These are phyloP conservation scores for Acanthamoeba lenticulata DNA, from an alignment of 208 protist genomes.

Conservation along the genomic window DNA sequence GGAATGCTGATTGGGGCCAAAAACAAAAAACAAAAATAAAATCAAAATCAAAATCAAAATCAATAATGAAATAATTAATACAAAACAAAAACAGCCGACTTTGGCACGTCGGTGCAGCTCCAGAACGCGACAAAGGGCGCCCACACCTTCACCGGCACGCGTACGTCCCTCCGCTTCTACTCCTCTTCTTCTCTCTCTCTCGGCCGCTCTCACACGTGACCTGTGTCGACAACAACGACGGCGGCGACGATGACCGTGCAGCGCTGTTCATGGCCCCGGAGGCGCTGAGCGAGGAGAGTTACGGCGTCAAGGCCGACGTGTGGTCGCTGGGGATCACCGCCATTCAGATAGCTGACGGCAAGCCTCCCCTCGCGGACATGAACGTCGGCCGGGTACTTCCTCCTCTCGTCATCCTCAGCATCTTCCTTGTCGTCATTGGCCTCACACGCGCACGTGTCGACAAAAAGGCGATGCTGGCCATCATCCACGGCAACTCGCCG, in stretches of 20 bases:
- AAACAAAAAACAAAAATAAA: too few relatives aligned
- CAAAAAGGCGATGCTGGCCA: conserved; percentile 46
- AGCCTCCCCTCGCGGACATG: conserved; percentile 62
- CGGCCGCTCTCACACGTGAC: not conserved
- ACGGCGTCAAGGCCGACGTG: conserved; percentile 57
- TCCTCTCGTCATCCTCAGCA: not conserved
- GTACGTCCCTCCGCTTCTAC: not conserved
- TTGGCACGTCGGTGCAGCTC: conserved; percentile 59
- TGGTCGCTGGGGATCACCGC: conserved; percentile 68
- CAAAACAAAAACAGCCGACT: too few relatives aligned
- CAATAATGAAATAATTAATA: too few relatives aligned
- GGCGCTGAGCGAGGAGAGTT: conserved; percentile 56
- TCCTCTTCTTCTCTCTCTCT: not conserved
- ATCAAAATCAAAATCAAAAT: too few relatives aligned
- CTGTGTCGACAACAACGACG: too few relatives aligned
- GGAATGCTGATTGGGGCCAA: too few relatives aligned
- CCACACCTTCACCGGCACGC: conserved; percentile 49
- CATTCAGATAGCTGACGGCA: conserved; percentile 69
- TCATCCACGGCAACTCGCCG: conserved; percentile 56
- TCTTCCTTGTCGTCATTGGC: not conserved
- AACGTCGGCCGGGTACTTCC: conserved; percentile 44
- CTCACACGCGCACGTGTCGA: too few relatives aligned
- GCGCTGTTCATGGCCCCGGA: conserved; percentile 61
- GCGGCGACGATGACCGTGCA: not conserved
- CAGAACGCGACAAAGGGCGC: conserved; percentile 44